Evolutionary conservation across 352 stramenopile species (phyloP).

Genomic region (Phytophthora aleatoria): DNA sequence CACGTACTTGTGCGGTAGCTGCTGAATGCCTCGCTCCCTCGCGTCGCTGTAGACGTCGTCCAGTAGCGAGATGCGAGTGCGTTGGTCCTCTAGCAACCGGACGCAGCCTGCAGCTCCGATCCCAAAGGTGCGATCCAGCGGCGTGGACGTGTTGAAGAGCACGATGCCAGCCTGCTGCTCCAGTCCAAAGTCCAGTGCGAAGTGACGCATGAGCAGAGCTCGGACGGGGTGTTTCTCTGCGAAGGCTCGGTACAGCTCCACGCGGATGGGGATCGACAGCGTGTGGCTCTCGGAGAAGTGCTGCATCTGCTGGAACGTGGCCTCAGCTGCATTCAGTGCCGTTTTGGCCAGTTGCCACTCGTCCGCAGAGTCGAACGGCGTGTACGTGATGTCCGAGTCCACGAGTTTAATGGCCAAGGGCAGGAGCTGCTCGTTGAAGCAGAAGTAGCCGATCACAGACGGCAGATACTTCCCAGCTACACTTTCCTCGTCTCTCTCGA

Average conservation of each 20-base stretch:
- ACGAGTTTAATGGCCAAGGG: constrained; percentile 49
- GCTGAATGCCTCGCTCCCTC: constrained; percentile 27
- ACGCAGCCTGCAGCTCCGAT: constrained; percentile 42
- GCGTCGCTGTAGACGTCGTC: constrained; percentile 34
- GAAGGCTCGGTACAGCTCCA: constrained; percentile 46
- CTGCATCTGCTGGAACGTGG: constrained; percentile 55
- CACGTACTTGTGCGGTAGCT: constrained; percentile 46
- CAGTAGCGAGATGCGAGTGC: constrained; percentile 25
- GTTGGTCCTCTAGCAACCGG: constrained; percentile 34
- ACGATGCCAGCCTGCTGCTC: constrained; percentile 39
- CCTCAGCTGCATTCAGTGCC: constrained; percentile 46
- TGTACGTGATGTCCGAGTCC: constrained; percentile 52
- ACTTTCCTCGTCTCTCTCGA: constrained; percentile 22
- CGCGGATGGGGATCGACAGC: constrained; percentile 49
- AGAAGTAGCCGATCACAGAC: constrained; percentile 48
- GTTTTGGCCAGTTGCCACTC: constrained; percentile 64
- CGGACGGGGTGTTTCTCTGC: constrained; percentile 39
- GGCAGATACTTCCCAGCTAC: constrained; percentile 43
- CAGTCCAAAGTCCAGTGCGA: constrained; percentile 45
- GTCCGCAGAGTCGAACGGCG: constrained; percentile 38
- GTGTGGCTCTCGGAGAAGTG: constrained; percentile 61
- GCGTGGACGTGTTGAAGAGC: constrained; percentile 48
- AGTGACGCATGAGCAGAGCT: constrained; percentile 41
- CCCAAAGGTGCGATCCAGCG: constrained; percentile 51
- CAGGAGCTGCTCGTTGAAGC: constrained; percentile 44